Evolutionary conservation across 805 yeast genomes (phyloP).

Genomic region (Kodamaea sagamina): DNA sequence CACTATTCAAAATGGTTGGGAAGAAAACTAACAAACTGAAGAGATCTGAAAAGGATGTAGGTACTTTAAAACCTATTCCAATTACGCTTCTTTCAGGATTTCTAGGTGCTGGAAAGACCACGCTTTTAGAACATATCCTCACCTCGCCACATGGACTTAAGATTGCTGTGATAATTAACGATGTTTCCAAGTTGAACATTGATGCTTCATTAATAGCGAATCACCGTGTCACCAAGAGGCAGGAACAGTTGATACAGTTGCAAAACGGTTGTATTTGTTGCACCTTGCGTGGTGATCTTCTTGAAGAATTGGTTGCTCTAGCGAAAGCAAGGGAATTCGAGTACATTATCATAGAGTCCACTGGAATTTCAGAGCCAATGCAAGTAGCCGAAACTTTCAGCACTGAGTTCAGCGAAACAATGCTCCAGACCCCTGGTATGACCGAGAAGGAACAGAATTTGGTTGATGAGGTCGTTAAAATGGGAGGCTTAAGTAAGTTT

Average conservation of each 20-base stretch:
- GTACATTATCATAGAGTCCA: conserved; percentile 47
- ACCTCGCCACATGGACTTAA: conserved; percentile 41
- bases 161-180: conserved; percentile 50
- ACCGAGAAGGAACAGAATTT: conserved; percentile 20
- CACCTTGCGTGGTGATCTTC: conserved; percentile 47
- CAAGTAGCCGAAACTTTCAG: conserved; percentile 53
- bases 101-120: conserved; percentile 50
- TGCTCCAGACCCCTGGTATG: conserved; percentile 28
- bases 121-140: conserved; percentile 45
- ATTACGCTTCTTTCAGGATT: conserved; percentile 50
- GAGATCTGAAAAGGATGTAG: neutral
- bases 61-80: conserved; percentile 34
- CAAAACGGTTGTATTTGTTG: conserved; percentile 54
- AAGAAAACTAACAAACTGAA: neutral
- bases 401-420: conserved; percentile 39
- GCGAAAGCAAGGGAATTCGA: conserved; percentile 38
- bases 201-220: conserved; percentile 43
- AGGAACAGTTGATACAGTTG: conserved; percentile 46
- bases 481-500: conserved; percentile 44
- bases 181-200: conserved; percentile 45
- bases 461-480: conserved; percentile 27
- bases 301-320: conserved; percentile 43
- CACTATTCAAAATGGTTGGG: too few species aligned
- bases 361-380: conserved; percentile 53
- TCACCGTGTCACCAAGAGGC: conserved; percentile 41